These are phyloP conservation scores for Psophocarpus tetragonolobus DNA, from an alignment of 306 rosid genomes.

Conservation along the genomic window DNA sequence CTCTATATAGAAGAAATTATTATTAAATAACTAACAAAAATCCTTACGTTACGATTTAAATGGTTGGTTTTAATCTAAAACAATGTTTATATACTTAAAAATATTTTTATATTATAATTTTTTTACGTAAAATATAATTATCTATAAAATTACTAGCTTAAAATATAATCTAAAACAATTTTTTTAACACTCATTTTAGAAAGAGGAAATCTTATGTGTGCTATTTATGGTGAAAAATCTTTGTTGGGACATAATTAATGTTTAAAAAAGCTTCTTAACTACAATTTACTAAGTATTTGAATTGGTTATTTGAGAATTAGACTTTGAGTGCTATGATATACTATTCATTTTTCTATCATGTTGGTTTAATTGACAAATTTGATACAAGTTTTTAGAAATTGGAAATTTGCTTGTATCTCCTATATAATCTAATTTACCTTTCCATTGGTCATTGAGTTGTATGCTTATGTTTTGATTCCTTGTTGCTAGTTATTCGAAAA, in stretches of 20 bases:
- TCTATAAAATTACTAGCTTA: too few relatives aligned
- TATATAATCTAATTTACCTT: background rate
- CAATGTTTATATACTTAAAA: too few relatives aligned
- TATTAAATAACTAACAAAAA: too few relatives aligned
- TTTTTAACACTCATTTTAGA: too few relatives aligned
- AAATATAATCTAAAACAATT: too few relatives aligned
- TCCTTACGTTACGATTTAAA: too few relatives aligned
- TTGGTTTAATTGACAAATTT: background rate
- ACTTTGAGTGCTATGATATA: constrained; percentile 5
- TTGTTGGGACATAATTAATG: background rate
- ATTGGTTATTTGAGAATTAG: background rate
- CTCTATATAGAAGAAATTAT: too few relatives aligned
- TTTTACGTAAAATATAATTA: too few relatives aligned
- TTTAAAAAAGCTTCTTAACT: background rate
- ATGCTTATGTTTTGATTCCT: constrained; percentile 1
- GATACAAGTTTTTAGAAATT: background rate
- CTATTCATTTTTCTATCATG: background rate
- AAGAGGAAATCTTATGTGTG: too few relatives aligned
- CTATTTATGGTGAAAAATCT: background rate
- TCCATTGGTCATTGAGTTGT: background rate
- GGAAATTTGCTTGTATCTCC: background rate
- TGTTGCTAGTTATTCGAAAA: background rate
- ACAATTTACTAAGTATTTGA: background rate
- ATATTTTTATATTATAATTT: too few relatives aligned
- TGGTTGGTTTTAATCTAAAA: too few relatives aligned